A percentile compares a stretch with the other conserved stretches of the same genome.
These are phyloP conservation scores for Diaporthe citri DNA, from an alignment of 2,329 filamentous ascomycete species.

Conservation along the genomic window DNA sequence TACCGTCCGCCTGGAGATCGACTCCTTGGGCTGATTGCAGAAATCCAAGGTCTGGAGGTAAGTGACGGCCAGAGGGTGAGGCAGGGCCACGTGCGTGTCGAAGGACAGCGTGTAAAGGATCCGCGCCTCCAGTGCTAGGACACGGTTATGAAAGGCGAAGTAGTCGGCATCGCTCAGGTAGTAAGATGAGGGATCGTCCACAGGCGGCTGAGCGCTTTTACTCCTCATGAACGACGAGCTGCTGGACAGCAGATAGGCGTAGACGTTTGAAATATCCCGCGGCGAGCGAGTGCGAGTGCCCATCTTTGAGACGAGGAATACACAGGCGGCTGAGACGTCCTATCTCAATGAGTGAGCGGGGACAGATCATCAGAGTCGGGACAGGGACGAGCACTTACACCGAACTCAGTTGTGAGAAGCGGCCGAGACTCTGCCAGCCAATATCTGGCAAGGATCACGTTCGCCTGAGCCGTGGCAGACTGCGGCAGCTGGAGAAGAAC, in stretches of 20 bases:
- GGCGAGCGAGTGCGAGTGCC: slow-evolving; percentile 81
- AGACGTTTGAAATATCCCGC: slow-evolving; percentile 86
- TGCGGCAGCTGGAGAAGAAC: slow-evolving; percentile 87
- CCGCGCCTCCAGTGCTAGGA: slow-evolving; percentile 82
- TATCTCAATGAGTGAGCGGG: slow-evolving; percentile 51
- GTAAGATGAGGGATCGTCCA: slow-evolving; percentile 65
- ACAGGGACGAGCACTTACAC: slow-evolving; percentile 51
- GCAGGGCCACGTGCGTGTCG: slow-evolving; percentile 85
- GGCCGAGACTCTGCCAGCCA: slow-evolving; percentile 70
- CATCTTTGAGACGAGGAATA: slow-evolving; percentile 88
- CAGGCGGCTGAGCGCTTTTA: slow-evolving; percentile 45
- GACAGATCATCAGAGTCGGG: too few species aligned
- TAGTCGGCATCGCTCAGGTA: slow-evolving; percentile 82
- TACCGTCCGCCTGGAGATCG: slow-evolving; percentile 74
- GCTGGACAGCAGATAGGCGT: slow-evolving; percentile 80
- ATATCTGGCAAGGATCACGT: slow-evolving; percentile 84
- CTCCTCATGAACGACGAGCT: slow-evolving; percentile 66
- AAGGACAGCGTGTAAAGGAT: slow-evolving; percentile 84
- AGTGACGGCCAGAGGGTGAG: slow-evolving; percentile 88
- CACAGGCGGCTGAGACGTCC: slow-evolving; percentile 83
- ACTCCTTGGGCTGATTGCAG: slow-evolving; percentile 53
- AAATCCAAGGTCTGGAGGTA: slow-evolving; percentile 92
- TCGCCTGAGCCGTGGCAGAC: slow-evolving; percentile 86
- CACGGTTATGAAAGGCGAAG: slow-evolving; percentile 69
- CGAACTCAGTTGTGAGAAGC: slow-evolving; percentile 70